Conservation (phyloP, 2,329 filamentous ascomycete species). For the Colletotrichum navitas region DNA sequence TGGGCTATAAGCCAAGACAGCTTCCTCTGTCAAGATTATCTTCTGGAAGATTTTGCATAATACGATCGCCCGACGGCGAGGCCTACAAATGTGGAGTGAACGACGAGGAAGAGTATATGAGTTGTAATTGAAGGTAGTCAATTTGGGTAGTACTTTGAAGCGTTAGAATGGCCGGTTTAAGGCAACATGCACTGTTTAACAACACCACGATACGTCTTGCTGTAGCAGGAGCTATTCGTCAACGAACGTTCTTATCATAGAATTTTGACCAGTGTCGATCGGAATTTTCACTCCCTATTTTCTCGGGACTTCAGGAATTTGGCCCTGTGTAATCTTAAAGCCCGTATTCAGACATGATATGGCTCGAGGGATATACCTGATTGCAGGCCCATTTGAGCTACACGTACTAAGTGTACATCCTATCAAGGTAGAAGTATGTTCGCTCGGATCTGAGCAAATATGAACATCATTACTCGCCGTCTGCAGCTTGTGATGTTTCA, state of each 20-base stretch:
- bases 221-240: not conserved
- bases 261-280: not conserved
- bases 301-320: not conserved
- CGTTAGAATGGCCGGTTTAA: not conserved
- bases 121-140: not conserved
- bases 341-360: not conserved
- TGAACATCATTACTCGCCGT: too few species aligned
- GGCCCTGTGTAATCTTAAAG: not conserved
- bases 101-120: too few species aligned
- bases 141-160: not conserved
- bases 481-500: too few species aligned
- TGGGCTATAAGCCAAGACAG: not conserved
- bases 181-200: not conserved
- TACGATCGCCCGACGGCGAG: not conserved
- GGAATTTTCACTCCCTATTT: not conserved
- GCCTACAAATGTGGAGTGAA: too few species aligned
- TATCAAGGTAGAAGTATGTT: too few species aligned
- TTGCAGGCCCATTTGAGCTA: too few species aligned
- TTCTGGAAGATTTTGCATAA: not conserved
- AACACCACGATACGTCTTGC: not conserved
- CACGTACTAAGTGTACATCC: too few species aligned
- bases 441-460: too few species aligned
- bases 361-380: too few species aligned
- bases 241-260: not conserved
- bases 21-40: not conserved